Conservation (phyloP, 306 rosid species). For the Acacia confusa region DNA sequence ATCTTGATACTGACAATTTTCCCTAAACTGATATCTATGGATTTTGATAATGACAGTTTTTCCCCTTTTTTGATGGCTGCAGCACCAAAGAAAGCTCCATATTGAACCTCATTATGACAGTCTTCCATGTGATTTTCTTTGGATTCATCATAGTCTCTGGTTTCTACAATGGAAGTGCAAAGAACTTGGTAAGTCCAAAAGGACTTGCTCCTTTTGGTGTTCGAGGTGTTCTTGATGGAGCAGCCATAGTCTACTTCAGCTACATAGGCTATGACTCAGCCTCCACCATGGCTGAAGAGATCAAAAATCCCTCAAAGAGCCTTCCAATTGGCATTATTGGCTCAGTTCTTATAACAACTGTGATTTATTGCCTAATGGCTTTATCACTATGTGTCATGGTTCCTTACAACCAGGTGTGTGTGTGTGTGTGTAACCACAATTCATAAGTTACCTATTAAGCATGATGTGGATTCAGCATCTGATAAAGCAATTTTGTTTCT, state of each 20-base stretch:
- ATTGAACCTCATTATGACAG: conserved; percentile 83
- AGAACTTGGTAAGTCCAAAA: conserved; percentile 65
- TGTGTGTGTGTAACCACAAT: neutral
- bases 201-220: conserved; percentile 80
- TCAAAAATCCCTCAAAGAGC: conserved; percentile 64
- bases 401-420: conserved; percentile 80
- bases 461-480: conserved; percentile 22
- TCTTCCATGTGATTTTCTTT: conserved; percentile 84
- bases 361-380: conserved; percentile 88
- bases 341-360: conserved; percentile 79
- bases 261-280: conserved; percentile 96
- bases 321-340: conserved; percentile 90
- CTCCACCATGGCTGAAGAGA: conserved; percentile 96
- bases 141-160: conserved; percentile 83
- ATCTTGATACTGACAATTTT: neutral
- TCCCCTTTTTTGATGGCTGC: conserved; percentile 30
- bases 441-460: neutral
- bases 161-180: conserved; percentile 62
- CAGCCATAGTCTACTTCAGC: conserved; percentile 87
- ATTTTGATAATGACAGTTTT: conserved; percentile 44
- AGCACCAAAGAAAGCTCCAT: conserved; percentile 94
- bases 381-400: conserved; percentile 75
- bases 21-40: conserved; percentile 28
- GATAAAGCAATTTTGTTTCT: conserved; percentile 10
- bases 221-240: conserved; percentile 81